Conservation (phyloP, 352 stramenopile genomes). For the Phytophthora podocarpi region DNA sequence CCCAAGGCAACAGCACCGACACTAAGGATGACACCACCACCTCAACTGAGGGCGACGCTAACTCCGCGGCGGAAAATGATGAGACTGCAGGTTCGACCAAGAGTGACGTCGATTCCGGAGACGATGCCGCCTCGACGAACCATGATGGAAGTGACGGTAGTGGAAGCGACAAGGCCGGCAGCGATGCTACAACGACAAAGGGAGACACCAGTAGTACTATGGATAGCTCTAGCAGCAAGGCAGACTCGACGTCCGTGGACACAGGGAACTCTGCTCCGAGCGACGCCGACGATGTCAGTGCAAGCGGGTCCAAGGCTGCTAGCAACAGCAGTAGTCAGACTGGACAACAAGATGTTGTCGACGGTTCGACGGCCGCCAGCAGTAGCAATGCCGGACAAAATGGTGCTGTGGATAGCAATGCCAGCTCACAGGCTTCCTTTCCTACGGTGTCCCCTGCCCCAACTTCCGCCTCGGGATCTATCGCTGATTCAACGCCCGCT, state of each 20-base stretch:
- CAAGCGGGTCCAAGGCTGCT: constrained; percentile 2
- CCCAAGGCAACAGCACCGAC: neutral
- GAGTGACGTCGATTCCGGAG: no score
- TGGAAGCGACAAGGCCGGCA: neutral
- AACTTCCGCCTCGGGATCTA: constrained; percentile 2
- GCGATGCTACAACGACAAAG: neutral
- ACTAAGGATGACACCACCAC: neutral
- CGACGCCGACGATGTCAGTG: neutral
- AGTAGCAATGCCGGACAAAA: constrained; percentile 6
- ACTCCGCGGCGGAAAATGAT: neutral
- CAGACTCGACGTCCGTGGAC: constrained; percentile 10
- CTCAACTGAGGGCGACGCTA: neutral
- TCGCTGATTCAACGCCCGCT: neutral
- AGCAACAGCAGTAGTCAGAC: constrained; percentile 5
- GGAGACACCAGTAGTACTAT: neutral
- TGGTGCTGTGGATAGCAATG: constrained; percentile 1
- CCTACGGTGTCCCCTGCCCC: neutral
- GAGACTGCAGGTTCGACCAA: no score
- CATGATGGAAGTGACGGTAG: constrained; percentile 7
- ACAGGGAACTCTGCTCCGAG: neutral
- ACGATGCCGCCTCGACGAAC: no score
- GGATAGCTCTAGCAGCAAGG: constrained; percentile 13
- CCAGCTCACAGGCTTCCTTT: neutral
- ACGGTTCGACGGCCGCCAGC: constrained; percentile 3
- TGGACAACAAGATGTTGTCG: constrained; percentile 3